Evolutionary conservation across 352 stramenopile species (phyloP).

Genomic region (Globisporangium recalcitrans): DNA sequence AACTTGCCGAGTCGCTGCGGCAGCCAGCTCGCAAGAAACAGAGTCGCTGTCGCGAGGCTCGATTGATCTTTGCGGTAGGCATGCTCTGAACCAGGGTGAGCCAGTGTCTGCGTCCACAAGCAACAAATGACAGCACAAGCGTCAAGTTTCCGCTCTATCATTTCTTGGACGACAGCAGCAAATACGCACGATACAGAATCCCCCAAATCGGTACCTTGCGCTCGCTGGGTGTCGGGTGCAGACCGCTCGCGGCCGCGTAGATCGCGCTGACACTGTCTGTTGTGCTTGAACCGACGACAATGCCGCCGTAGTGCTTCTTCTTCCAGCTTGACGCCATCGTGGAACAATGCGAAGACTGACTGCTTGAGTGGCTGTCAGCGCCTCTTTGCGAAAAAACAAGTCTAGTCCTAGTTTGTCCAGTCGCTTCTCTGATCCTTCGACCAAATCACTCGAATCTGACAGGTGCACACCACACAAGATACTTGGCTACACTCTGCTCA

Average conservation of each 20-base stretch:
- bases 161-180: no score
- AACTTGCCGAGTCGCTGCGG: conserved; percentile 14
- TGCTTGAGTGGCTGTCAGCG: no score
- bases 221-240: conserved; percentile 10
- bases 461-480: not conserved
- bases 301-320: not conserved
- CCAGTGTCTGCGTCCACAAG: no score
- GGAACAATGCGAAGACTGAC: no score
- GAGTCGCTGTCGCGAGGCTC: not conserved
- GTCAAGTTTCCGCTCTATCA: no score
- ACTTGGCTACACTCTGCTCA: not conserved
- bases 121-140: no score
- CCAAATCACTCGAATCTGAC: not conserved
- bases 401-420: not conserved
- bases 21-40: not conserved
- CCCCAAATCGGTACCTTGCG: conserved; percentile 6
- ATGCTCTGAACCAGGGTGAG: not conserved
- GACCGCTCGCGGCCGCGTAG: conserved; percentile 24
- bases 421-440: not conserved
- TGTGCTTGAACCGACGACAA: not conserved
- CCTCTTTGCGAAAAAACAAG: not conserved
- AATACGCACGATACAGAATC: no score
- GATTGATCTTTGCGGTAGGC: not conserved
- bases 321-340: no score
- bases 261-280: conserved; percentile 21